A percentile compares a stretch with the other conserved stretches of the same genome.
Conservation (phyloP, 176 grass and related monocot genomes). For the Dactylis glomerata region DNA sequence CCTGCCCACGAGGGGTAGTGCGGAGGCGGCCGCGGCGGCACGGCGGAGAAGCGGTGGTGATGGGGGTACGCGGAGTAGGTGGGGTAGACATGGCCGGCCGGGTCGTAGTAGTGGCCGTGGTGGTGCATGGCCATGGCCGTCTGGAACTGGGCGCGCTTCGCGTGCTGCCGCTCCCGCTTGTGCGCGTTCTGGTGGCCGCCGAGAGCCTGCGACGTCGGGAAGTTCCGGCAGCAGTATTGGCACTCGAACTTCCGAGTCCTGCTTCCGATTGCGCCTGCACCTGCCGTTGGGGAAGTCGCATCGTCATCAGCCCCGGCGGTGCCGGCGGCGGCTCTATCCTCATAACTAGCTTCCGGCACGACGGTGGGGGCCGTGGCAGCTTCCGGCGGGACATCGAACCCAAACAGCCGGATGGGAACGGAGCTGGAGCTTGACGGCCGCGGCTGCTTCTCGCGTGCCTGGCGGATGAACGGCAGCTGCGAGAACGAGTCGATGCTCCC, state of each 20-base stretch:
- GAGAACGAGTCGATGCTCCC: slow-evolving; percentile 70
- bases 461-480: slow-evolving; percentile 67
- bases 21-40: slow-evolving; percentile 23
- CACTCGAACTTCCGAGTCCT: slow-evolving; percentile 63
- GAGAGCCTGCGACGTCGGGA: slow-evolving; percentile 86
- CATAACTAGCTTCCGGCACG: background rate
- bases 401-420: slow-evolving; percentile 62
- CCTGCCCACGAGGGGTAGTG: slow-evolving; percentile 69
- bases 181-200: slow-evolving; percentile 94
- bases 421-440: background rate
- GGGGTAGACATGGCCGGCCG: slow-evolving; percentile 22
- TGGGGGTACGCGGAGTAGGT: slow-evolving; percentile 33
- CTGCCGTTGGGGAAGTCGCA: background rate
- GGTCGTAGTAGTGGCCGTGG: slow-evolving; percentile 27
- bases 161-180: slow-evolving; percentile 79
- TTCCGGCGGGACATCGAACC: slow-evolving; percentile 60
- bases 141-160: slow-evolving; percentile 73
- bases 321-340: slow-evolving; percentile 17
- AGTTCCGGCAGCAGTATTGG: slow-evolving; percentile 90
- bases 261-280: background rate
- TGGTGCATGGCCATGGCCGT: slow-evolving; percentile 55
- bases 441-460: background rate
- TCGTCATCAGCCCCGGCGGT: background rate
- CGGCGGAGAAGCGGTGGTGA: slow-evolving; percentile 27
- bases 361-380: background rate